These are phyloP conservation scores for Cryomyces antarcticus DNA, from an alignment of 495 filamentous ascomycete genomes.

Conservation along the genomic window DNA sequence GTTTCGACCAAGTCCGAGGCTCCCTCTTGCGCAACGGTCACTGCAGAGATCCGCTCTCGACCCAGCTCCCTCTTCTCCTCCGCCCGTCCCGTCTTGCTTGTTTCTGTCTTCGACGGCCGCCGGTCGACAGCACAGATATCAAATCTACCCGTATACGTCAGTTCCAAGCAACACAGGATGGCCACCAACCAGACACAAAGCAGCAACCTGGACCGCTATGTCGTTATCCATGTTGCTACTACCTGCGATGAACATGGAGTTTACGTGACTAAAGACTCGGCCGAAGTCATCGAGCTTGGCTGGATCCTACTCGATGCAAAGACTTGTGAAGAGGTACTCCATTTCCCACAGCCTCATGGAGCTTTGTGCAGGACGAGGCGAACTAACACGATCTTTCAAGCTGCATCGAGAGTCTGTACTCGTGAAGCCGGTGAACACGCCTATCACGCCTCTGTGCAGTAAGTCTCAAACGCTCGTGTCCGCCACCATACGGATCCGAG, in stretches of 20 bases:
- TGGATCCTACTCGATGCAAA: slow-evolving; percentile 92
- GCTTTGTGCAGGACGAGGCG: neutral
- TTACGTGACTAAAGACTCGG: slow-evolving; percentile 97
- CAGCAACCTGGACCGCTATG: slow-evolving; percentile 74
- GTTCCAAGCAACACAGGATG: slow-evolving; percentile 7
- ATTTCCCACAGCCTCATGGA: neutral
- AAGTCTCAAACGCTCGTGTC: slow-evolving; percentile 24
- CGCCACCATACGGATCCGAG: slow-evolving; percentile 4
- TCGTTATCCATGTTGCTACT: slow-evolving; percentile 94
- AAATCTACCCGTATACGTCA: too few relatives aligned
- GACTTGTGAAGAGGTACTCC: slow-evolving; percentile 66
- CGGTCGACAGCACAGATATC: too few relatives aligned
- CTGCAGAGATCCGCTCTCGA: too few relatives aligned
- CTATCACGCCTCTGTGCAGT: slow-evolving; percentile 97
- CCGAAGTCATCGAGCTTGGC: slow-evolving; percentile 95
- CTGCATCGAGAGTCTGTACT: slow-evolving; percentile 86
- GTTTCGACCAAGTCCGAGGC: too few relatives aligned
- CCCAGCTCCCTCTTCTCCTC: too few relatives aligned
- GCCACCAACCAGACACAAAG: slow-evolving; percentile 14
- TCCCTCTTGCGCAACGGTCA: too few relatives aligned
- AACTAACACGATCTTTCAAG: slow-evolving; percentile 24
- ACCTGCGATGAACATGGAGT: slow-evolving; percentile 98
- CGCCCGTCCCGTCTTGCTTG: too few relatives aligned
- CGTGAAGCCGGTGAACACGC: slow-evolving; percentile 94
- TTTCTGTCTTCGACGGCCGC: too few relatives aligned